Base-by-base conservation (phyloP, 352 stramenopile genomes). In the Phytopythium mirpurense region DNA sequence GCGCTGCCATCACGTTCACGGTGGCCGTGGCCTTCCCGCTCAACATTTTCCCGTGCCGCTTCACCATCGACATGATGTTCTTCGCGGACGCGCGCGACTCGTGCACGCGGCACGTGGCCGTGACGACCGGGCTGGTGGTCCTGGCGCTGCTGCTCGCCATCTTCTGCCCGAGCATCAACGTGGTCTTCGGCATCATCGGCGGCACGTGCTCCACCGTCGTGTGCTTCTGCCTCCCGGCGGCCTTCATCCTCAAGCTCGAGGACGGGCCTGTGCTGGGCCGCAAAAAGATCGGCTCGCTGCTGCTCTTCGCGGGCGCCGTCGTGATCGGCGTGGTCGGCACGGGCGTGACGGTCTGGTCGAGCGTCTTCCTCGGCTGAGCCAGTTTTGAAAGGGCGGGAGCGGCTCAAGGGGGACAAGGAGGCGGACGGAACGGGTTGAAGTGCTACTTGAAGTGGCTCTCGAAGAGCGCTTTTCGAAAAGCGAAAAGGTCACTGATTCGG, bases 41-140 rank as follows among this genome's bases (percentile, higher is more conserved):
- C 56, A 93, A 93, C 63, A 93, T 93, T 47, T 93, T 93, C 44
- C 83, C 83, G 40, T 93, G 83, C 53, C 76, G 83, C 21, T 93
- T 93, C 55, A 91, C 76, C 6, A 81, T 93, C 56, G 80, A 93
- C 59, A 91, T 93, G 80, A 91, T 93, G 83, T 93, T 90, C 58
- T 93, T 93, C 44, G 78, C 83, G 2, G 68, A 82, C 56, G 74
- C 83, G 21, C 72, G 83, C 49, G 83, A 90, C 47, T 93, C 83
- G 53, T 54, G 57, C 32, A 40, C 58, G n/a, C 79, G 83, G 41
- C 83, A 90, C 63, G 69, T 90, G 11, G 60, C 65, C 2, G 79
- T 93, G 12, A 90, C 79, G 8, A 79, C 54, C 24, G 58, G 62
- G 6, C 67, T 93, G 7, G 83, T 93, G 31, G 49, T 88, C 7